Evolutionary conservation across 805 yeast species (phyloP).

Genomic region (Barnettozyma californica): DNA sequence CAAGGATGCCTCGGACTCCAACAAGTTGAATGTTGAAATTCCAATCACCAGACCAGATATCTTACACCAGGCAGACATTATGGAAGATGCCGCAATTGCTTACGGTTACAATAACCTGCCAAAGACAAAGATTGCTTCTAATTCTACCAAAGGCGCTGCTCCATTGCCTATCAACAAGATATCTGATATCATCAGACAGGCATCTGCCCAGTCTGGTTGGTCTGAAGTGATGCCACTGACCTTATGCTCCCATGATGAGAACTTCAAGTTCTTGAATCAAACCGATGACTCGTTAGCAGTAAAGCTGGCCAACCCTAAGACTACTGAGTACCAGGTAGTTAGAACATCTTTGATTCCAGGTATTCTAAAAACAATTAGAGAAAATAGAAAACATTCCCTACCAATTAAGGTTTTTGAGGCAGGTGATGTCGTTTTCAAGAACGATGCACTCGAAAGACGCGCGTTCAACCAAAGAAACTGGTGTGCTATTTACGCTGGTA

Average conservation of each 20-base stretch:
- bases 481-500: slow-evolving; percentile 92
- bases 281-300: slow-evolving; percentile 80
- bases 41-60: slow-evolving; percentile 97
- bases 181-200: slow-evolving; percentile 83
- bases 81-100: slow-evolving; percentile 97
- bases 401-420: slow-evolving; percentile 94
- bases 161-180: slow-evolving; percentile 90
- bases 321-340: slow-evolving; percentile 94
- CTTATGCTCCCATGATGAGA: slow-evolving; percentile 93
- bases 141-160: slow-evolving; percentile 71
- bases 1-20: slow-evolving; percentile 40
- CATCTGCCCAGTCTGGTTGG: slow-evolving; percentile 95
- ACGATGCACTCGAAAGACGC: slow-evolving; percentile 73
- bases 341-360: slow-evolving; percentile 95
- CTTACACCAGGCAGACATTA: slow-evolving; percentile 93
- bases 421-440: slow-evolving; percentile 90
- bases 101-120: slow-evolving; percentile 89
- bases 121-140: slow-evolving; percentile 72
- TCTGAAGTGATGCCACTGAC: slow-evolving; percentile 93
- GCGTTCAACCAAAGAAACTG: slow-evolving; percentile 92
- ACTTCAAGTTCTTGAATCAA: slow-evolving; percentile 77
- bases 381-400: slow-evolving; percentile 90
- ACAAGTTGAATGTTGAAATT: slow-evolving; percentile 44
- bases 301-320: slow-evolving; percentile 92
- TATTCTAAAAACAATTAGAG: slow-evolving; percentile 87